Conservation (phyloP, 306 rosid species). For the Vachellia collinsii region DNA sequence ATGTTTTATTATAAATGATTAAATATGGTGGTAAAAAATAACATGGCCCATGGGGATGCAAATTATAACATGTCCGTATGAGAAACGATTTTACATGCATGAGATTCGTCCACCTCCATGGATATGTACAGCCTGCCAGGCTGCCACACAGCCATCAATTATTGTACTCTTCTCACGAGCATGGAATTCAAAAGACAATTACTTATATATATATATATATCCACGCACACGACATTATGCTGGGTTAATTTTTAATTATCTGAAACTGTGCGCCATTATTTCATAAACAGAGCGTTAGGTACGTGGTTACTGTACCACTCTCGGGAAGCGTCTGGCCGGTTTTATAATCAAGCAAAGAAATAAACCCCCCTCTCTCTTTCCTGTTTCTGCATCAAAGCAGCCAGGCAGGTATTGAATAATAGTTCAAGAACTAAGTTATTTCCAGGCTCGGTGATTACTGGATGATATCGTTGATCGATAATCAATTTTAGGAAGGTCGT, state of each 20-base stretch:
- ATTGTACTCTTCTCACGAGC: neutral
- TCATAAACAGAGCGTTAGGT: neutral
- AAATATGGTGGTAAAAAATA: no score
- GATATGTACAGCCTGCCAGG: neutral
- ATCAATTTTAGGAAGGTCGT: neutral
- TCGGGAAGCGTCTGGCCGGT: neutral
- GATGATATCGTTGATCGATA: neutral
- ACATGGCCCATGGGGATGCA: no score
- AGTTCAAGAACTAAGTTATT: neutral
- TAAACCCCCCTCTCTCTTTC: neutral
- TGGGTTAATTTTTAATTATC: neutral
- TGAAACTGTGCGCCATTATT: neutral
- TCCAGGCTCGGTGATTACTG: neutral
- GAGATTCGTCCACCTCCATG: neutral
- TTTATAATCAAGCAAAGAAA: neutral
- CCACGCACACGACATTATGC: neutral
- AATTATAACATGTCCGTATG: no score
- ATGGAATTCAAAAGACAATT: neutral
- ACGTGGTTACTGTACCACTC: neutral
- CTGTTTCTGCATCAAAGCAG: neutral
- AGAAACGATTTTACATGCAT: no score
- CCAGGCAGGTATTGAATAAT: neutral
- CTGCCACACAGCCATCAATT: neutral
- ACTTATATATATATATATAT: neutral
- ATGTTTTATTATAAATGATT: no score